A percentile compares a stretch with the other conserved stretches of the same genome.
Evolutionary conservation across 306 rosid species (phyloP).

Genomic region (Hylodesmum podocarpum): DNA sequence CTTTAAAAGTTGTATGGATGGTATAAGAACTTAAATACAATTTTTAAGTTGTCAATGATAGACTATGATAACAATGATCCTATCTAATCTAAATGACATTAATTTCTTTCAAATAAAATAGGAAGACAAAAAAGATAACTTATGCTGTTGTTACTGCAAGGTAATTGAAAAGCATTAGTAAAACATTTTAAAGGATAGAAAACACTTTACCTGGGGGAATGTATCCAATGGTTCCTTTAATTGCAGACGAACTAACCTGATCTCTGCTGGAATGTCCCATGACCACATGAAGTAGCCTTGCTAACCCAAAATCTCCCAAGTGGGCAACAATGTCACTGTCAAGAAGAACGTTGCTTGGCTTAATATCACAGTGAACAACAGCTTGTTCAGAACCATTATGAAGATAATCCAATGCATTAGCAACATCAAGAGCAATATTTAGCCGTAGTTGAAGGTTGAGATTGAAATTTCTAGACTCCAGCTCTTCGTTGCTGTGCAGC

Average conservation of each 20-base stretch:
- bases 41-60: no score
- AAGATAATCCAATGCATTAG: constrained; percentile 43
- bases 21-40: no score
- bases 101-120: background rate
- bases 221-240: constrained; percentile 42
- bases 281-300: constrained; percentile 19
- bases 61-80: background rate
- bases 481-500: background rate
- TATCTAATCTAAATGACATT: background rate
- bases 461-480: background rate
- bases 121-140: background rate
- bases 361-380: constrained; percentile 45
- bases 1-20: no score
- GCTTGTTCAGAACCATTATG: constrained; percentile 25
- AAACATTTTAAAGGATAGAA: background rate
- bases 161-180: background rate
- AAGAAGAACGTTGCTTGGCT: constrained; percentile 49
- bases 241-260: constrained; percentile 17
- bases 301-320: constrained; percentile 51
- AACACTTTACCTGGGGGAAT: constrained; percentile 33
- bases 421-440: constrained; percentile 40
- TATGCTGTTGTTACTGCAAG: background rate
- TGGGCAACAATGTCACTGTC: constrained; percentile 37
- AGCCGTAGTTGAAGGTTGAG: constrained; percentile 10
- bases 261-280: background rate